Percentiles rank a stretch among this genome's conserved stretches.
Conservation (phyloP, 106 monocot species). For the Xerophyta viscosa region DNA sequence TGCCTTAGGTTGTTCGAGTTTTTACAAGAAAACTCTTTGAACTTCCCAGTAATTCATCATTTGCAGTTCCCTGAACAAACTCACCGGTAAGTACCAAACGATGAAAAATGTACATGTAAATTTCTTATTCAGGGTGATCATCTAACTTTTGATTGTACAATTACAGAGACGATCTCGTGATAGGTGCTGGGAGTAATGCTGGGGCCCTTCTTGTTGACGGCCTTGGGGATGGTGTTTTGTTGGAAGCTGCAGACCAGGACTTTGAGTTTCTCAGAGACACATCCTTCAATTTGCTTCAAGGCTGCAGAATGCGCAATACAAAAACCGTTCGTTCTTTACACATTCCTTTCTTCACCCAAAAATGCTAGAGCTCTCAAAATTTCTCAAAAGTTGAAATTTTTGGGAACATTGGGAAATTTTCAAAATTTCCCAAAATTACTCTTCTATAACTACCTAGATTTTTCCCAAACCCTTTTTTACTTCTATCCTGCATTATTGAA, state of each 20-base stretch:
- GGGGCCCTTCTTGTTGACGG: conserved; percentile 97
- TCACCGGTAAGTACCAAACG: conserved; percentile 52
- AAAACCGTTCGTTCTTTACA: conserved; percentile 94
- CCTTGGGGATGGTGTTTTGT: conserved; percentile 84
- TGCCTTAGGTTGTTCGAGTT: conserved; percentile 80
- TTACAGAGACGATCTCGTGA: conserved; percentile 93
- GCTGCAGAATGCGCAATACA: conserved; percentile 99
- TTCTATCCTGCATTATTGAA: no score
- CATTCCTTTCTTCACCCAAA: no score
- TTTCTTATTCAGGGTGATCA: no score
- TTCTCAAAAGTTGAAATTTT: no score
- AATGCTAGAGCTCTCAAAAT: no score
- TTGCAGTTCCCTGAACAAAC: conserved; percentile 61
- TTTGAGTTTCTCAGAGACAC: conserved; percentile 96
- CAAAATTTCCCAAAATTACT: no score
- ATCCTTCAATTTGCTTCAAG: conserved; percentile 96
- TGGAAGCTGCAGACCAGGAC: conserved; percentile 81
- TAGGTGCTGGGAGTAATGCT: conserved; percentile 69
- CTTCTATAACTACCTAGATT: no score
- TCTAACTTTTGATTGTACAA: neutral
- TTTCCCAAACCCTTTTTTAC: no score
- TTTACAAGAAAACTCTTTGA: conserved; percentile 52
- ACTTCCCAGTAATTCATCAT: conserved; percentile 92
- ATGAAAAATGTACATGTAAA: no score
- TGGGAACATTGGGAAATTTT: no score